A percentile compares a stretch with the other conserved stretches of the same genome.
Evolutionary conservation across 2,329 filamentous ascomycete species (phyloP).

Genomic region (Septoria linicola): DNA sequence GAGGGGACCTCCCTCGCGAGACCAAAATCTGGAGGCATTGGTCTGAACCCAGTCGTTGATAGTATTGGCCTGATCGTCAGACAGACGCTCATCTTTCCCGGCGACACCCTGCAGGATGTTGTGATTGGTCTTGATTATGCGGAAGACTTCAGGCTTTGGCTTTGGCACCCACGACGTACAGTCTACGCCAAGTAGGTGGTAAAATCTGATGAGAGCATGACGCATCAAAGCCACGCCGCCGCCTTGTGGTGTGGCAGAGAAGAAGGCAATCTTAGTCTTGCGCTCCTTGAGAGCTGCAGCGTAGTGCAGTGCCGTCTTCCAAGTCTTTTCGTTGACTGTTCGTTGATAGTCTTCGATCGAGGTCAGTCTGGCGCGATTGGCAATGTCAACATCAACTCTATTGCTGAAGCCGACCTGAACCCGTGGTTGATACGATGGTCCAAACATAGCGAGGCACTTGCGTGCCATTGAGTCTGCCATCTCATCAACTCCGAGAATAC

Average conservation of each 20-base stretch:
- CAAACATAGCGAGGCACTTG: conserved; percentile 76
- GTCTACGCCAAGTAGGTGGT: conserved; percentile 64
- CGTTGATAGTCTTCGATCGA: conserved; percentile 58
- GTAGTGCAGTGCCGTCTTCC: conserved; percentile 64
- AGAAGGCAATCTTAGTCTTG: conserved; percentile 71
- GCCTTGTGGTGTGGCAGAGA: conserved; percentile 78
- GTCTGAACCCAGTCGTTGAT: conserved; percentile 70
- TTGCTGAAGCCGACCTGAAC: conserved; percentile 66
- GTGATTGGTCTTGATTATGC: conserved; percentile 83
- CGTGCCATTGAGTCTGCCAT: conserved; percentile 78
- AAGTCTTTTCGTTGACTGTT: conserved; percentile 62
- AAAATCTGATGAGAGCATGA: conserved; percentile 72
- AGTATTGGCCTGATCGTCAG: conserved; percentile 58
- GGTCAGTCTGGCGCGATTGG: conserved; percentile 62
- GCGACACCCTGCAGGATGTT: conserved; percentile 83
- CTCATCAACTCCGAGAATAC: conserved; percentile 63
- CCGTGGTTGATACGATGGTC: conserved; percentile 68
- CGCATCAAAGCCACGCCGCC: conserved; percentile 80
- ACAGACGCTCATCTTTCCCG: conserved; percentile 63
- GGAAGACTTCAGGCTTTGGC: conserved; percentile 74
- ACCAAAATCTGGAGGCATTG: conserved; percentile 75
- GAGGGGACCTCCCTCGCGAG: conserved; percentile 65
- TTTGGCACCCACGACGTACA: conserved; percentile 78
- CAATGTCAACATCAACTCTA: conserved; percentile 68
- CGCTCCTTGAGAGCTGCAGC: conserved; percentile 62